These are phyloP conservation scores for Didymella segeticola DNA, from an alignment of 2,329 filamentous ascomycete species.

Conservation along the genomic window DNA sequence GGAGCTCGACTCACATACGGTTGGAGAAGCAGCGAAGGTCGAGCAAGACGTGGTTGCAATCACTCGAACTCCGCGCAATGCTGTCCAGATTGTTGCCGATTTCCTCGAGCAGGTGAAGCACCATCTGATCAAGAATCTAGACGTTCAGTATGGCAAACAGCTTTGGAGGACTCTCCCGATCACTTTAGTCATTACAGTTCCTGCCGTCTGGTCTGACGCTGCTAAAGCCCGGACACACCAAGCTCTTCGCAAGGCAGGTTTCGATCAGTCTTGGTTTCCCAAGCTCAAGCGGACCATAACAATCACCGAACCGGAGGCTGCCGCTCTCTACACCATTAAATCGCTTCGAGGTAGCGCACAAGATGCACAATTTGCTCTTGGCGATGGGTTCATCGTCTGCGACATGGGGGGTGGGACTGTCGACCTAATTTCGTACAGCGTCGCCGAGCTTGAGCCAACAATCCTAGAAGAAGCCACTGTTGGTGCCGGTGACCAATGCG, in stretches of 20 bases:
- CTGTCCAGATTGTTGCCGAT: slow-evolving; percentile 40
- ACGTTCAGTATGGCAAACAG: slow-evolving; percentile 25
- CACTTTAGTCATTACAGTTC: slow-evolving; percentile 32
- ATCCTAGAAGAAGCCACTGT: slow-evolving; percentile 31
- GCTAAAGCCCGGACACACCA: slow-evolving; percentile 29
- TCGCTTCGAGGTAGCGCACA: slow-evolving; percentile 18
- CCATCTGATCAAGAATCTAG: slow-evolving; percentile 31
- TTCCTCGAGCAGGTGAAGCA: slow-evolving; percentile 32
- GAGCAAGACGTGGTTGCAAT: slow-evolving; percentile 10
- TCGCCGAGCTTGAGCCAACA: slow-evolving; percentile 17
- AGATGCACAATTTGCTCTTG: slow-evolving; percentile 16
- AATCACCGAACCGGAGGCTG: slow-evolving; percentile 34
- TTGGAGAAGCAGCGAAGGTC: slow-evolving; percentile 27
- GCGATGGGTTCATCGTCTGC: slow-evolving; percentile 36
- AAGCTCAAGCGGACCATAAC: slow-evolving; percentile 15
- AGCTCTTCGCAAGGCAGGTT: slow-evolving; percentile 30
- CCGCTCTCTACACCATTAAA: slow-evolving; percentile 35
- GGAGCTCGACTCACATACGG: slow-evolving; percentile 24
- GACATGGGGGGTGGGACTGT: slow-evolving; percentile 43
- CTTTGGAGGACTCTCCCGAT: slow-evolving; percentile 29
- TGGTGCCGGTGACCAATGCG: slow-evolving; percentile 36
- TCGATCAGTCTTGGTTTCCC: slow-evolving; percentile 20
- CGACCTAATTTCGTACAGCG: slow-evolving; percentile 36
- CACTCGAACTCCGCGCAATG: slow-evolving; percentile 9
- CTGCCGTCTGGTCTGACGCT: slow-evolving; percentile 35